Evolutionary conservation across 371 early-diverging fungal species (phyloP).

Genomic region (Umbelopsis sp.): DNA sequence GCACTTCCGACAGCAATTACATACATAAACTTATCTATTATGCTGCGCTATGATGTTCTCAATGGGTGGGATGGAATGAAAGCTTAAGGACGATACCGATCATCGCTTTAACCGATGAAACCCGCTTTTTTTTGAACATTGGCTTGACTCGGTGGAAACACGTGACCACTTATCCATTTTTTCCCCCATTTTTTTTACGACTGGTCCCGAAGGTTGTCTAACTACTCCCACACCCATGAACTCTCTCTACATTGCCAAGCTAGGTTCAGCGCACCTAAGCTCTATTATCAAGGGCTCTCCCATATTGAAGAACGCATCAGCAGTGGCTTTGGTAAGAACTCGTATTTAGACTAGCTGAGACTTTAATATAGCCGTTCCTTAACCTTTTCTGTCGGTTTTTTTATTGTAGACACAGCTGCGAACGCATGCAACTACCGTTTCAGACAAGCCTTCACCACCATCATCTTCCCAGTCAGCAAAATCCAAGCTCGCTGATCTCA

Average conservation of each 20-base stretch:
- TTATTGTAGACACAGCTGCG: constrained; percentile 25
- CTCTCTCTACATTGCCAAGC: constrained; percentile 3
- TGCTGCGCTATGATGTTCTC: too few relatives aligned
- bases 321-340: background rate
- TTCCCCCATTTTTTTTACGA: constrained; percentile 16
- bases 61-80: too few relatives aligned
- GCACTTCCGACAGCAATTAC: too few relatives aligned
- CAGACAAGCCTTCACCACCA: constrained; percentile 32
- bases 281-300: background rate
- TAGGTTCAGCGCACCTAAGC: constrained; percentile 8
- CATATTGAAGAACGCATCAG: background rate
- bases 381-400: background rate
- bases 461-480: constrained; percentile 31
- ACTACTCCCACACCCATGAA: constrained; percentile 16
- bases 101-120: background rate
- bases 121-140: background rate
- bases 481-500: constrained; percentile 52
- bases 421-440: constrained; percentile 32
- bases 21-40: too few relatives aligned
- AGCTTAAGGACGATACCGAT: too few relatives aligned
- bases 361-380: background rate
- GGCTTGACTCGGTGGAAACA: constrained; percentile 16
- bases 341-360: background rate
- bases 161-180: background rate
- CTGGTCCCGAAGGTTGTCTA: constrained; percentile 1